Percentiles rank a stretch among this genome's conserved stretches.
Conservation (phyloP, 331 rosid genomes). For the Stylosanthes scabra region DNA sequence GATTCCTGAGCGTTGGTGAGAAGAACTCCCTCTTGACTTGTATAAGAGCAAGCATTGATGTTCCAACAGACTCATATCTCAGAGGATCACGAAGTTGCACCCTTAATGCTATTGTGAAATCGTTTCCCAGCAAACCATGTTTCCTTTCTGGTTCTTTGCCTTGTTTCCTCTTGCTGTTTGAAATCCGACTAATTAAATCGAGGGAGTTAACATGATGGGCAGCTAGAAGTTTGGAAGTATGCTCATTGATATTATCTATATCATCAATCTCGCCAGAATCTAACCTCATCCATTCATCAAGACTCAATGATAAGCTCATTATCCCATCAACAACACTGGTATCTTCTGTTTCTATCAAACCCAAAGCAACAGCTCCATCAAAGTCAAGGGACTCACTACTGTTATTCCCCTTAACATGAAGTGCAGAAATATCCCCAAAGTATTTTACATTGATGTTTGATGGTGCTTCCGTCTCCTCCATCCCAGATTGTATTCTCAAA, state of each 20-base stretch:
- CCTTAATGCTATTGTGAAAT: slow-evolving; percentile 83
- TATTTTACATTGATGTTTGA: slow-evolving; percentile 70
- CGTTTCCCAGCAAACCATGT: slow-evolving; percentile 85
- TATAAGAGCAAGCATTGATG: slow-evolving; percentile 89
- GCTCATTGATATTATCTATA: slow-evolving; percentile 81
- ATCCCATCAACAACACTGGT: slow-evolving; percentile 64
- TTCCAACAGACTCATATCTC: slow-evolving; percentile 88
- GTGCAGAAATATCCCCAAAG: slow-evolving; percentile 62
- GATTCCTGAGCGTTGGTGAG: slow-evolving; percentile 74
- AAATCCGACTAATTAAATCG: slow-evolving; percentile 58
- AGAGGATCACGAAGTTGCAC: slow-evolving; percentile 95
- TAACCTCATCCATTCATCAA: slow-evolving; percentile 90
- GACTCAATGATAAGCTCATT: slow-evolving; percentile 84
- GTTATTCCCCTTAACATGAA: slow-evolving; percentile 63
- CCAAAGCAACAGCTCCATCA: slow-evolving; percentile 90
- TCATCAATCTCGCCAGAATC: slow-evolving; percentile 92
- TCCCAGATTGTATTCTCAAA: slow-evolving; percentile 91
- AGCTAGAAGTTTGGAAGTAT: slow-evolving; percentile 79
- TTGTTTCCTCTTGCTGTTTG: slow-evolving; percentile 66
- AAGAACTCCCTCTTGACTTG: slow-evolving; percentile 89
- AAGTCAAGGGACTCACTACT: slow-evolving; percentile 60
- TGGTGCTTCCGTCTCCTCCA: slow-evolving; percentile 80
- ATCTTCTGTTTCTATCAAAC: slow-evolving; percentile 69
- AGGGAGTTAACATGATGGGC: slow-evolving; percentile 90
- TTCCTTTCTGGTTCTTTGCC: slow-evolving; percentile 61